A percentile compares a stretch with the other conserved stretches of the same genome.
Evolutionary conservation across 441 rosid species (phyloP).

Genomic region (Erodium texanum): DNA sequence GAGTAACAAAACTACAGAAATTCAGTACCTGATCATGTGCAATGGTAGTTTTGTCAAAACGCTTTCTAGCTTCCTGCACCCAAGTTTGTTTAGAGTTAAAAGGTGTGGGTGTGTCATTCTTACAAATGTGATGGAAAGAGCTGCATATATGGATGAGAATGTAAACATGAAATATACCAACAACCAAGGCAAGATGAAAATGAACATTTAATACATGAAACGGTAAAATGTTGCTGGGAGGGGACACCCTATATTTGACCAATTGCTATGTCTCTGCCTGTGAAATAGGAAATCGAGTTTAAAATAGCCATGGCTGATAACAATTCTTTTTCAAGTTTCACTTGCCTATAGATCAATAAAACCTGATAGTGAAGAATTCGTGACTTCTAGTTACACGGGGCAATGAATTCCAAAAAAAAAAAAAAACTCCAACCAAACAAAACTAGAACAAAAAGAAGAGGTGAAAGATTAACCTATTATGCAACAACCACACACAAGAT

Average conservation of each 20-base stretch:
- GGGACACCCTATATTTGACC: background rate
- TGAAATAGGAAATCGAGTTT: background rate
- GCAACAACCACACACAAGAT: too few species aligned
- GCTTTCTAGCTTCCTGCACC: slow-evolving; percentile 20
- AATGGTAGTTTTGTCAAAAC: slow-evolving; percentile 25
- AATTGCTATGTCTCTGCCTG: background rate
- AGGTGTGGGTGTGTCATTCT: background rate
- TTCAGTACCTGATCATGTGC: slow-evolving; percentile 21
- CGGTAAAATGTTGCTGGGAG: background rate
- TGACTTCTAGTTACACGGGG: too few species aligned
- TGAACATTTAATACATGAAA: background rate
- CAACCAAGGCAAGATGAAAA: background rate
- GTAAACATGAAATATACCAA: background rate
- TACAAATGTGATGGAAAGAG: background rate
- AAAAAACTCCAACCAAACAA: too few species aligned
- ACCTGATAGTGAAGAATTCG: too few species aligned
- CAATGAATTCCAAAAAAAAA: too few species aligned
- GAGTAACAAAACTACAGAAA: background rate
- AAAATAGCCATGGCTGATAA: background rate
- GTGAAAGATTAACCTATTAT: too few species aligned
- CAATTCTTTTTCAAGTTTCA: background rate
- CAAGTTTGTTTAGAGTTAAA: background rate
- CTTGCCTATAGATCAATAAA: slow-evolving; percentile 1
- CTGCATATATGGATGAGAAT: background rate
- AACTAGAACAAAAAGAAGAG: too few species aligned